Evolutionary conservation across 345 rosid genomes (phyloP), one percentile per base, ranked within the genome.

Genomic region (Populus davidiana): DNA sequence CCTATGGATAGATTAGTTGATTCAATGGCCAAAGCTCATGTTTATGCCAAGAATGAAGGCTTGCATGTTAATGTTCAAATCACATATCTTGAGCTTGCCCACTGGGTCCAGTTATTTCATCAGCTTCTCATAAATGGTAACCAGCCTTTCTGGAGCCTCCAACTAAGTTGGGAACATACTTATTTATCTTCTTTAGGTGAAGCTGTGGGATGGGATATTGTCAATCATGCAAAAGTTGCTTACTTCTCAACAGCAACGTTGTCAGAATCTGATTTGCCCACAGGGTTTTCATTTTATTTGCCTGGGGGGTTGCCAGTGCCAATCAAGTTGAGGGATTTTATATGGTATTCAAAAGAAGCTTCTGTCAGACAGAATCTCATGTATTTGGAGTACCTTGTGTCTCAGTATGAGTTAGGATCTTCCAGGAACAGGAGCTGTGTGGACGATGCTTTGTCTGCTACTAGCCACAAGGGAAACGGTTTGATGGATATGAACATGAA

Each of bases 271-370:
- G 83, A 56, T 78, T 81, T 81, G 27, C 75, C 78, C 12, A 43
- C 78, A 79, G 86, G 80, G 44, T 66, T 71, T 50, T 77, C 85
- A 76, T 77, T 91, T 78, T 86, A 79, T 83, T 74, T 93, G 75
- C 91, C 98, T 59, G 98, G 94, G 65, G 98, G 99, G 77, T 95
- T 96, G 97, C 97, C 94, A 66, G 81, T 82, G 77, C 96, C 96
- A 43, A 80, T 91, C 86, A 86, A 87, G 70, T 69, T 89, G 83
- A 83, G 83, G 77, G 90, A 90, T 87, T 82, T 87, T 41, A 73
- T 86, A 35, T 85, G 85, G 86, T 82, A 93, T 83, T 88, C 99
- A 20, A 87, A 80, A 77, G 97, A 87, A 78, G 81, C 87, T 71
- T 83, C 88, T 80, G 86, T 95, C 78, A 90, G 82, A 82, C 96